Evolutionary conservation across 1,284 basidiomycete genomes (phyloP), one percentile per base, ranked within the genome.

Genomic region (Leccinum pachyderme): DNA sequence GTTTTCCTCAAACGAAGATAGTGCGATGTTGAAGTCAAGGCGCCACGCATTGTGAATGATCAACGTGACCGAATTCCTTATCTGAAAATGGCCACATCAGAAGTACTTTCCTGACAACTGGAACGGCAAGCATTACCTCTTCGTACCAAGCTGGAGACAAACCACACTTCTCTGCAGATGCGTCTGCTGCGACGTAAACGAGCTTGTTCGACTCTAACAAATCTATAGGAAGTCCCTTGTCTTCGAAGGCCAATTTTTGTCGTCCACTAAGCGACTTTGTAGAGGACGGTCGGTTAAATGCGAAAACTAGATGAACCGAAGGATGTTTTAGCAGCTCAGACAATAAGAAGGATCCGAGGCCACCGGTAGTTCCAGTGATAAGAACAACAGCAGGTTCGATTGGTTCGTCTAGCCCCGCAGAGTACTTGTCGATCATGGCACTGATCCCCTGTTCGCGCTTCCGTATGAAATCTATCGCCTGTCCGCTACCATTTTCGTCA

Each of bases 21-120:
- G 59, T 0, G 71, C 59, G 35, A 73, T 54, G 54, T 77, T 78
- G 64, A 78, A 79, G 54, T 78, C 70, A 28, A 77, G 64, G n/a
- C 64, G 66, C 76, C 77, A 78, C 1, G 76, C 75, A 43, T 69
- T 73, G 35, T 37, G 35, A 9, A 37, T 37, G 4, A 37, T 37
- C 35, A 37, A 32, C 22, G 47, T 33, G 12, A 48, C 22, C 1
- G 47, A 48, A 25, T 33, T 48, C 31, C 47, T 22, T 31, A 48
- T 35, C 47, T 48, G 8, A 13, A 13, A 33, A 25, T 25, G 31
- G 7, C 15, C 9, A 11, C 22, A 22, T 24, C 13, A 24, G n/a
- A 8, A 24, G 31, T 2, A 5, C 4, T 11, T 28, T n/a, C 15
- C 28, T 22, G 8, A 27, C 29, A 28, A 28, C 1, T 9, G 15